phyloP scores from a whole-genome alignment of 352 stramenopile species.

The Phytophthora pistaciae region DNA sequence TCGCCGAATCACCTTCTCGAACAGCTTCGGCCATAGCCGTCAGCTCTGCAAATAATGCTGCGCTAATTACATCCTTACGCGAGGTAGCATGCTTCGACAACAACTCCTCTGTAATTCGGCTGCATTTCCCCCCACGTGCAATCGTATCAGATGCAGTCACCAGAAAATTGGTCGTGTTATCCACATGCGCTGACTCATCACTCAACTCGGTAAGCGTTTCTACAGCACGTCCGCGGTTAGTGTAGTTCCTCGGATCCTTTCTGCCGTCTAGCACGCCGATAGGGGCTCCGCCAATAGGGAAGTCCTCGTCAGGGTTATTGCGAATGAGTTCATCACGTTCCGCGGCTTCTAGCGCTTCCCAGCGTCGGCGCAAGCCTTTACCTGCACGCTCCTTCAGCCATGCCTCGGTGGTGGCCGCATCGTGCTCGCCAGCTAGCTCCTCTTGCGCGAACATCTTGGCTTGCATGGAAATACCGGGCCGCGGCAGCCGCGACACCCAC shows the following conservation, averaged over 20 bases:
- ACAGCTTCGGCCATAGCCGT: no score
- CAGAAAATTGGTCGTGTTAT: neutral
- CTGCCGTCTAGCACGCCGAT: neutral
- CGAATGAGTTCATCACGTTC: neutral
- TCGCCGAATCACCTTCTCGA: no score
- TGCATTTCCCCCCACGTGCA: neutral
- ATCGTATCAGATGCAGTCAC: neutral
- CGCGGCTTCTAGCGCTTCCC: neutral
- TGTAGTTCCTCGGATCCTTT: neutral
- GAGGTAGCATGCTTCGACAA: no score
- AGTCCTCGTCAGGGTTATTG: neutral
- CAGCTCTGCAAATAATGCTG: no score
- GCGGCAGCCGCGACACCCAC: no score
- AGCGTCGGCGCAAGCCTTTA: neutral
- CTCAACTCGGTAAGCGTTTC: neutral
- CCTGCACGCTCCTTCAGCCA: neutral
- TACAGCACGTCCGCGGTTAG: neutral
- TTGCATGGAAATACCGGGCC: no score
- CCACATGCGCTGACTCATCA: neutral
- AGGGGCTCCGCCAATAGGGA: neutral
- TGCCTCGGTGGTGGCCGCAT: no score
- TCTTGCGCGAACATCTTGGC: no score
- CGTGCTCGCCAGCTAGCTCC: no score
- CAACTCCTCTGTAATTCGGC: neutral
- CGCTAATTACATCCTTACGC: no score